Evolutionary conservation across 257 asterid genomes (phyloP).

Genomic region (Fraxinus cuspidata): DNA sequence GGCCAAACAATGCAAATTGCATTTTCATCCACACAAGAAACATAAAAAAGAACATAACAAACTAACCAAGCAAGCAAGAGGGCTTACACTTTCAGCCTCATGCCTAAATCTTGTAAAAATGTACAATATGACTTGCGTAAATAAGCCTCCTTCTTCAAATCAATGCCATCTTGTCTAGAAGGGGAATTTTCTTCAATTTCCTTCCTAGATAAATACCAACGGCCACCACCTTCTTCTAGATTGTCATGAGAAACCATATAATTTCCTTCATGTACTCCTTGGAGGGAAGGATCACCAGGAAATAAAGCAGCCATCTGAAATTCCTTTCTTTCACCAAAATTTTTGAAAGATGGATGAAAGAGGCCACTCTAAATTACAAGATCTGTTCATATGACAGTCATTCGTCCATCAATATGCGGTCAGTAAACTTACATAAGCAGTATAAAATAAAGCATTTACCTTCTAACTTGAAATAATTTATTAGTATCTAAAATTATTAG

Average conservation of each 20-base stretch:
- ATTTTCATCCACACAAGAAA: not conserved
- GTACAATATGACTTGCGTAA: slow-evolving; percentile 82
- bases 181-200: slow-evolving; percentile 93
- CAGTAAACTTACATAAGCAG: not conserved
- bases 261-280: slow-evolving; percentile 62
- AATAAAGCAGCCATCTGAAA: slow-evolving; percentile 59
- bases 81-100: slow-evolving; percentile 49
- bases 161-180: slow-evolving; percentile 77
- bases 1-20: not conserved
- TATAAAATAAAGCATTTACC: not conserved
- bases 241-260: slow-evolving; percentile 56
- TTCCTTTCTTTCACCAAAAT: slow-evolving; percentile 35
- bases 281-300: slow-evolving; percentile 67
- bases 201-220: slow-evolving; percentile 76
- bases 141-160: slow-evolving; percentile 81
- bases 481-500: not conserved
- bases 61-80: not conserved
- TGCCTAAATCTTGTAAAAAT: slow-evolving; percentile 83
- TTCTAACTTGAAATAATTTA: not conserved
- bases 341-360: slow-evolving; percentile 22
- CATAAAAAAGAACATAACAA: not conserved
- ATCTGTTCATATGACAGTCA: slow-evolving; percentile 29
- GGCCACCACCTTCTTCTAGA: slow-evolving; percentile 63
- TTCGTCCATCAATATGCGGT: slow-evolving; percentile 13
- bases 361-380: slow-evolving; percentile 28